phyloP scores from a whole-genome alignment of 2,329 filamentous ascomycete species.

The Colletotrichum godetiae region DNA sequence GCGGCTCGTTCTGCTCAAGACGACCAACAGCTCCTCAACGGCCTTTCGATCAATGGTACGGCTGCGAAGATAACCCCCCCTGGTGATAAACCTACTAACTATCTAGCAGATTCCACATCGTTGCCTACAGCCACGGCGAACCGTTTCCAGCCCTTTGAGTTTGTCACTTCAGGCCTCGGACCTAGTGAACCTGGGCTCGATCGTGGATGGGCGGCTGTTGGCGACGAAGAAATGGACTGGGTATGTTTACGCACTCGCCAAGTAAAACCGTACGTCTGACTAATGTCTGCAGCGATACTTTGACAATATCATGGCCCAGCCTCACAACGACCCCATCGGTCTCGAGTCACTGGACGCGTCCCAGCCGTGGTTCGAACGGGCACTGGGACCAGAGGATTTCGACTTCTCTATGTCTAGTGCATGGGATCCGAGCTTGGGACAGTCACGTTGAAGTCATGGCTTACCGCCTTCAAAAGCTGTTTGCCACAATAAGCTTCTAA shows the following conservation, averaged over 20 bases:
- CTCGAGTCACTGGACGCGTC: slow-evolving; percentile 9
- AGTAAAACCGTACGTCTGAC: not conserved
- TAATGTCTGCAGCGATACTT: slow-evolving; percentile 31
- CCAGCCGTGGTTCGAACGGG: slow-evolving; percentile 26
- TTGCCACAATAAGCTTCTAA: slow-evolving; percentile 3
- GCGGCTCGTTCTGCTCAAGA: slow-evolving; percentile 37
- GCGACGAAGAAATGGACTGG: slow-evolving; percentile 50
- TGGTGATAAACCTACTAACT: not conserved
- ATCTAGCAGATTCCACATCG: not conserved
- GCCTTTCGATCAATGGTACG: slow-evolving; percentile 30
- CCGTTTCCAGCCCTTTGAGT: slow-evolving; percentile 23
- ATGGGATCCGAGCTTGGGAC: slow-evolving; percentile 17
- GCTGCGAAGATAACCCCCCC: not conserved
- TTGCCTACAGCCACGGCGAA: not conserved
- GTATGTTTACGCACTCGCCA: slow-evolving; percentile 39
- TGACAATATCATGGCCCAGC: slow-evolving; percentile 33
- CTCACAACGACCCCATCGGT: slow-evolving; percentile 23
- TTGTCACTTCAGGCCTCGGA: slow-evolving; percentile 34
- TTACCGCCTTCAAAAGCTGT: not conserved
- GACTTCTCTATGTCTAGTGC: slow-evolving; percentile 21
- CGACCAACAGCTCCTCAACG: slow-evolving; percentile 37
- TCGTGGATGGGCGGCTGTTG: slow-evolving; percentile 48
- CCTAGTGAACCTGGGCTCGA: slow-evolving; percentile 44
- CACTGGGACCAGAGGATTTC: slow-evolving; percentile 12
- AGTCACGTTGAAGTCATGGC: slow-evolving; percentile 8